phyloP scores from a whole-genome alignment of 106 monocot genomes.

The Acorus gramineus region DNA sequence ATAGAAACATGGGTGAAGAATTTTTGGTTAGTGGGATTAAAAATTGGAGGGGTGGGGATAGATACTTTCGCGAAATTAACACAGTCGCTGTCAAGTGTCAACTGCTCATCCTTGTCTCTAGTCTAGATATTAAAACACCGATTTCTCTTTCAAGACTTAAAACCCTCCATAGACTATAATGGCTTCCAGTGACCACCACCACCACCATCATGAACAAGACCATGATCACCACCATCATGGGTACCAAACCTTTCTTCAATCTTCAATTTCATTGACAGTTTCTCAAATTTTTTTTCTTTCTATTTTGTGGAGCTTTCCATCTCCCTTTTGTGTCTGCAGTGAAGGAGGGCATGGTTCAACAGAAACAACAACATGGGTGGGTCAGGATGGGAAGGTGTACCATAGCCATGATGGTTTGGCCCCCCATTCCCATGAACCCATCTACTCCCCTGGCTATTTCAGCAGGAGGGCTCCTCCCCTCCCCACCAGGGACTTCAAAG shows the following conservation, averaged over 20 bases:
- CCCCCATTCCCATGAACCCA: conserved; percentile 93
- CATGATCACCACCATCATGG: conserved; percentile 10
- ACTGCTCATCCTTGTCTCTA: too few species aligned
- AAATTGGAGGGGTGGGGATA: too few species aligned
- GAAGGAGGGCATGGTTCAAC: background rate
- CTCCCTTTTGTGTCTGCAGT: background rate
- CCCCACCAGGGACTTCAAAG: conserved; percentile 45
- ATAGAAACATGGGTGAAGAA: too few species aligned
- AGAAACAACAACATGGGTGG: conserved; percentile 41
- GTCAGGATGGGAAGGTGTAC: conserved; percentile 67
- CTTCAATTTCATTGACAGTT: background rate
- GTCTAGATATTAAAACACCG: too few species aligned
- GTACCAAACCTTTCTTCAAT: background rate
- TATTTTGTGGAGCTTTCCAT: background rate
- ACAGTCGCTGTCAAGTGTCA: too few species aligned
- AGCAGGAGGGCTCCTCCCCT: conserved; percentile 45
- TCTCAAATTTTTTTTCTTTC: too few species aligned
- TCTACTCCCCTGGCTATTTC: conserved; percentile 85
- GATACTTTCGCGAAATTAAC: too few species aligned
- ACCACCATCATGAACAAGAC: conserved; percentile 15
- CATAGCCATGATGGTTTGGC: conserved; percentile 94
- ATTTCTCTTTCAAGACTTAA: too few species aligned
- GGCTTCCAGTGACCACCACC: conserved; percentile 29
- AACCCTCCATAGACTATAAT: background rate
- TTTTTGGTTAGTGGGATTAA: too few species aligned